Base-by-base conservation (phyloP, 306 rosid genomes). In the Vigna nakashimae region DNA sequence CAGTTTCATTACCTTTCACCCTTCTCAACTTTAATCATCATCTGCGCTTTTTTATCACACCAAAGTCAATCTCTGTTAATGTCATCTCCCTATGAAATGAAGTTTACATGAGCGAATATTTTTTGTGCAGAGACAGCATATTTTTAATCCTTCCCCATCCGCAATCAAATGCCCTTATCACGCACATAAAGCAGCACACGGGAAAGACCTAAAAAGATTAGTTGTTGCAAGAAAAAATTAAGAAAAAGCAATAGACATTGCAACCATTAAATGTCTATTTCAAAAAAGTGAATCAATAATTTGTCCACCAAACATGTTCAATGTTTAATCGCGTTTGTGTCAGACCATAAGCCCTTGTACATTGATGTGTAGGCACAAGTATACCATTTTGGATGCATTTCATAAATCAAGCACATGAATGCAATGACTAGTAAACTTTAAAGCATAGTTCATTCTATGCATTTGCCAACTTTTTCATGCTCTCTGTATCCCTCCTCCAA, bases 101-200 rank as follows among this genome's bases (percentile, higher is more conserved):
- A 71, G 57, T 49, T 38, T 18, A 17, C 62, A 75, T 9, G 73
- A 76, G 65, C 3, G 50, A 69, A 78, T 71, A 72, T 75, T 85
- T 71, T 40, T 59, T 28, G 20, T 18, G 11, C 34, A 68, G 15
- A 51, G 40, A 18, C 68, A 30, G 18, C 80, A 16, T 24, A 18
- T 62, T 46, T 69, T 77, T 16, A 48, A 49, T 24, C 76, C 50
- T 73, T 76, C 42, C 40, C 49, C 52, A 82, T 70, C 87, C 86
- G 76, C 86, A 80, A 87, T 85, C 80, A 90, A 76, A 74, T 82
- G 91, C 92, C 65, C 76, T 74, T 58, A 76, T 83, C 82, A 78
- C 84, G 92, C 86, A 65, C 36, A 73, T 74, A 84, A 77, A 76
- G 74, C 60, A 50, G 67, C 46, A 65, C 17, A 60, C 48, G 26